phyloP scores from a whole-genome alignment of 768 basidiomycete species.

The Suillus fuscotomentosus region DNA sequence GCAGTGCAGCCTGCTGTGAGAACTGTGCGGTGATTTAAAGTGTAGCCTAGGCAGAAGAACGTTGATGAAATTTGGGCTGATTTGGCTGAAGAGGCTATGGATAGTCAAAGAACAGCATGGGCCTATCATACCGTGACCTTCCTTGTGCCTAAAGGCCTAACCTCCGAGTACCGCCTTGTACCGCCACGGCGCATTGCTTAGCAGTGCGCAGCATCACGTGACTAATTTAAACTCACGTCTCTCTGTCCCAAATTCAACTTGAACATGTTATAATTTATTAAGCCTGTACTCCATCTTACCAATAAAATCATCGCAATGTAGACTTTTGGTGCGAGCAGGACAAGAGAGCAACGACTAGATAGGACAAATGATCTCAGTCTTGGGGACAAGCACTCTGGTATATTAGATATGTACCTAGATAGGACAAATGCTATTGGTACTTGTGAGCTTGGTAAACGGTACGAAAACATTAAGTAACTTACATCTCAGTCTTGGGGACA shows the following conservation, averaged over 20 bases:
- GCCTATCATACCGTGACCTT: background rate
- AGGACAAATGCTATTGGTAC: too few species aligned
- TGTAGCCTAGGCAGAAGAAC: background rate
- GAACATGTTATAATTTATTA: too few species aligned
- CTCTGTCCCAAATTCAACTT: too few species aligned
- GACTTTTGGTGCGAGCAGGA: too few species aligned
- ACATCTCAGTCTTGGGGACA: too few species aligned
- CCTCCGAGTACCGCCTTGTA: background rate
- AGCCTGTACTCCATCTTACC: too few species aligned
- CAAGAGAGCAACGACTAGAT: too few species aligned
- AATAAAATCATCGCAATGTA: slow-evolving; percentile 58
- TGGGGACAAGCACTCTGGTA: too few species aligned
- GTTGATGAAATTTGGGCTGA: background rate
- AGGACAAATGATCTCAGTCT: too few species aligned
- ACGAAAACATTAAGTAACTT: too few species aligned
- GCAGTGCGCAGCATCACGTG: background rate
- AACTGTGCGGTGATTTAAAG: background rate
- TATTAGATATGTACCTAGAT: too few species aligned
- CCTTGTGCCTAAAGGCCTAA: background rate
- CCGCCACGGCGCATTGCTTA: background rate
- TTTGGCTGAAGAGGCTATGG: background rate
- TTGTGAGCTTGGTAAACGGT: too few species aligned
- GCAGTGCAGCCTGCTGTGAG: background rate
- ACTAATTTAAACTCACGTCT: background rate
- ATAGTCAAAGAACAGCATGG: background rate